Conservation (phyloP, 768 basidiomycete species). For the Rhizopogon salebrosus region DNA sequence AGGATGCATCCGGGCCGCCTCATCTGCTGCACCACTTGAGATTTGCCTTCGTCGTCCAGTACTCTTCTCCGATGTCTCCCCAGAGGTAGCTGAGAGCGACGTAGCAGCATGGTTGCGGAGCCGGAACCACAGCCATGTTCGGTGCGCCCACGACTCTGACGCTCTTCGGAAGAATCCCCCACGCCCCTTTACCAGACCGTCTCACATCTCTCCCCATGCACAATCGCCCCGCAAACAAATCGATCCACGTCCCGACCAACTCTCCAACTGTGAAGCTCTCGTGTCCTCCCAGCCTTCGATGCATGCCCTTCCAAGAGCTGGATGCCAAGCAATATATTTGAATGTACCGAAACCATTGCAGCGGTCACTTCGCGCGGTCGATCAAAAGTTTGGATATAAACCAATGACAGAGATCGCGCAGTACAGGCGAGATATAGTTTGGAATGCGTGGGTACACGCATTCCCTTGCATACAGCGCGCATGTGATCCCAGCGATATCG, state of each 20-base stretch:
- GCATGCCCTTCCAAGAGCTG: slow-evolving; percentile 4
- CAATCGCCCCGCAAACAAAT: slow-evolving; percentile 11
- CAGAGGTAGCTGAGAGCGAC: slow-evolving; percentile 7
- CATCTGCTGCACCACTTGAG: neutral
- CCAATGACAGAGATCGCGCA: neutral
- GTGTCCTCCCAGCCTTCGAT: neutral
- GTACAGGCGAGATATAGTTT: no score
- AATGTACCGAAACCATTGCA: no score
- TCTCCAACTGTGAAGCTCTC: slow-evolving; percentile 5
- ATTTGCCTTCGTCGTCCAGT: slow-evolving; percentile 4
- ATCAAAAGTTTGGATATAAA: neutral
- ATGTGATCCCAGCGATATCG: neutral
- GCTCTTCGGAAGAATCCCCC: neutral
- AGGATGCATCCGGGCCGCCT: neutral
- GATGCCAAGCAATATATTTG: neutral
- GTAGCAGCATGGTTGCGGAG: slow-evolving; percentile 1
- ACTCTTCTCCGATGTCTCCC: slow-evolving; percentile 1
- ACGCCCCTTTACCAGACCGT: neutral
- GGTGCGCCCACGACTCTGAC: slow-evolving; percentile 1
- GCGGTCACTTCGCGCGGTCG: no score
- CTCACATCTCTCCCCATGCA: neutral
- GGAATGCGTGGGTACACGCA: no score
- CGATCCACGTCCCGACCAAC: neutral
- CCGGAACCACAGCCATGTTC: slow-evolving; percentile 1
- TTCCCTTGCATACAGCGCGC: neutral